Evolutionary conservation across 345 rosid species (phyloP), one percentile per base, ranked within the genome.

Genomic region (Populus pruinosa): DNA sequence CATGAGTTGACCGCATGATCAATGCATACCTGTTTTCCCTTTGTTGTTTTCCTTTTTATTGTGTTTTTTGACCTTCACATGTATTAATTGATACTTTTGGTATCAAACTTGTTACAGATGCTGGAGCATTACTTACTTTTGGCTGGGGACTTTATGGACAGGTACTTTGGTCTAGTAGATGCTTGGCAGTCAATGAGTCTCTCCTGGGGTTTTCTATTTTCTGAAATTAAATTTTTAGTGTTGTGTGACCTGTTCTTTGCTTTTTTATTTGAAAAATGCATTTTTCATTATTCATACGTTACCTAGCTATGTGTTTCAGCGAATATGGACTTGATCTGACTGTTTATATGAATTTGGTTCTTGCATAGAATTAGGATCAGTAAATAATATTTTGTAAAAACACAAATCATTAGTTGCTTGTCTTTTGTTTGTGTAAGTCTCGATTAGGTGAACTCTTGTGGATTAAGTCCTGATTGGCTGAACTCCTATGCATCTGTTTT

Each of bases 121-220:
- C 97, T 78, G 99, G 99, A 67, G 97, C 94, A 16, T 78, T 96
- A 14, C 93, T 96, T 71, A 86, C 97, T n/a, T 96, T 96, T 84
- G 99, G 99, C 49, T 96, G 99, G 99, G 98, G 99, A 76, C 97
- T 92, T 79, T 94, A 96, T 75, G 98, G 99, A 85, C 99, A 96
- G 99, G 99, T 94, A 81, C 31, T 67, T 17, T 79, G 47, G 39
- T 33, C 69, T 56, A 25, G 13, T 43, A 25, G 33, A 50, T 53
- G 20, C 33, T 39, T 65, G 8, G 25, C 79, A 64, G 65, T 66
- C 17, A 17, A 35, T 35, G 63, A 59, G 27, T 59, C 16, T 59
- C 63, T 59, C 63, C 47, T 55, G 38, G 8, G 23, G 11, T n/a
- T 33, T 23, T 55, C 50, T 53, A 8, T 29, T 25, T 33, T 29